Evolutionary conservation across 306 rosid genomes (phyloP), one percentile per base, ranked within the genome.

Genomic region (Trichosanthes cucumerina): DNA sequence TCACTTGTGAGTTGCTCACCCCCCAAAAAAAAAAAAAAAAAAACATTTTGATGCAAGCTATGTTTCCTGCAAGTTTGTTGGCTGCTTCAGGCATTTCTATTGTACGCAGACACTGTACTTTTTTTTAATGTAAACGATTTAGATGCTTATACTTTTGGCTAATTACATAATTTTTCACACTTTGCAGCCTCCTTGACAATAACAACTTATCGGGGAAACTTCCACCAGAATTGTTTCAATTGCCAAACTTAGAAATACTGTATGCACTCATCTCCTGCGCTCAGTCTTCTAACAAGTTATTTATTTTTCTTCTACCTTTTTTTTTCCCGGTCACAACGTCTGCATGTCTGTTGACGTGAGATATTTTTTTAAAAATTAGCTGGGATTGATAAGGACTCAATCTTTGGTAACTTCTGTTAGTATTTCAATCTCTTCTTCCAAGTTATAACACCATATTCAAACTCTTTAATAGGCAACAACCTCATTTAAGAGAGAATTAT

Each of bases 181-280:
- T 70, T 33, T 87, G 94, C 97, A 96, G 99, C 86, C 97, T 96
- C 80, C 92, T 96, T 24, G 99, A 96, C 85, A 90, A 91, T 68
- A 96, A 96, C 90, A 93, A 96, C 16, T 80, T 96, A 85, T 62
- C 98, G 19, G 99, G 99, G 84, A 64, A 28, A 82, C 97, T 96
- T 74, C 99, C 99, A 2, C 71, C 81, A 0, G 85, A 87, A 81
- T 82, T 96, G 31, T 91, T 82, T 14, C 4, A 82, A 9, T 46
- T 90, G 81, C 93, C 92, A 26, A 81, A 0, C 4, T 83, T 96
- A 60, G 79, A 53, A 41, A 93, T 88, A 79, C 81, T 88, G 91
- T 88, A 88, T 64, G 91, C 18, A 52, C 24, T 21, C 66, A n/a
- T 66, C 34, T 9, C 31, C 59, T 56, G 15, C 33, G 70, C 44